Evolutionary conservation across 106 monocot genomes (phyloP).

Genomic region (Narthecium ossifragum): DNA sequence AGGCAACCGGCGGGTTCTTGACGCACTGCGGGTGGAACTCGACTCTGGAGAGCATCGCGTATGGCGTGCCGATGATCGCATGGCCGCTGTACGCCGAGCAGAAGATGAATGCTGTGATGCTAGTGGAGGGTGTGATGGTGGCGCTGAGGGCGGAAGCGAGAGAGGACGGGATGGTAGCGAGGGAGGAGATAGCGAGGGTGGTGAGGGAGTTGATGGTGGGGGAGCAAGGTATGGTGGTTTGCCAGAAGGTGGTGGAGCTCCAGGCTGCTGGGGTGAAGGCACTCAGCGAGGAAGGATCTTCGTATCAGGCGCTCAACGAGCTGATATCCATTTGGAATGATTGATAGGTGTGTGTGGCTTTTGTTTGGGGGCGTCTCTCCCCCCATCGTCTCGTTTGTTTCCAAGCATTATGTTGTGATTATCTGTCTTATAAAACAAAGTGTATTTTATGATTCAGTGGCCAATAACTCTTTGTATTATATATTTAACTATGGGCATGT

Average conservation of each 20-base stretch:
- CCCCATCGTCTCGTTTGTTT: too few relatives aligned
- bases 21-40: constrained; percentile 88
- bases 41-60: constrained; percentile 30
- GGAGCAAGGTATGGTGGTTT: not conserved
- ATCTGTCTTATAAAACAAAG: too few relatives aligned
- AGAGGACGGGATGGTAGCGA: not conserved
- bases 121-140: not conserved
- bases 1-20: constrained; percentile 43
- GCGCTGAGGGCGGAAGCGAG: not conserved
- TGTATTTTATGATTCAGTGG: too few relatives aligned
- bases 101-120: not conserved
- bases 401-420: too few relatives aligned
- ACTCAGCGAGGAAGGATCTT: not conserved
- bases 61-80: not conserved
- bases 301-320: not conserved
- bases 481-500: too few relatives aligned
- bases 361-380: too few relatives aligned
- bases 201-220: not conserved
- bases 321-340: not conserved
- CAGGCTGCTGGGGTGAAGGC: not conserved
- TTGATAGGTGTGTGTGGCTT: too few relatives aligned
- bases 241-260: not conserved
- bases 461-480: too few relatives aligned
- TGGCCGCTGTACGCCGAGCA: constrained; percentile 2
- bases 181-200: not conserved